phyloP scores from a whole-genome alignment of 257 asterid species.

The Scutellaria minor region DNA sequence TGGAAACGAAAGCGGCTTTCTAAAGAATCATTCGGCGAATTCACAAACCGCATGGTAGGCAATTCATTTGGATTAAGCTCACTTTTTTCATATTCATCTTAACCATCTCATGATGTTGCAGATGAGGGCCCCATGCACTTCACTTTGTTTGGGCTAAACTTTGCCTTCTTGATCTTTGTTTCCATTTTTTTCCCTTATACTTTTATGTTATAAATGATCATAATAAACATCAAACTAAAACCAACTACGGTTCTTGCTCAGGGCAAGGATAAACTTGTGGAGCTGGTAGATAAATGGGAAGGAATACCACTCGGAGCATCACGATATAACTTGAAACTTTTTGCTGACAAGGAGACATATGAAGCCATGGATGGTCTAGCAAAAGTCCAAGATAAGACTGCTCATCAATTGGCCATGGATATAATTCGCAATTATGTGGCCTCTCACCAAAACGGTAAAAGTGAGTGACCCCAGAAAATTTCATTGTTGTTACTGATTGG shows the following conservation, averaged over 20 bases:
- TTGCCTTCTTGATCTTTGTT: too few species aligned
- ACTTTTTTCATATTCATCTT: not conserved
- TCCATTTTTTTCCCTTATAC: too few species aligned
- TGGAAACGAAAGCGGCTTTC: constrained; percentile 82
- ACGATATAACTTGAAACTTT: constrained; percentile 70
- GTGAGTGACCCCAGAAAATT: constrained; percentile 38
- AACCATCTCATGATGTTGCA: too few species aligned
- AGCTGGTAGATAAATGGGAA: constrained; percentile 79
- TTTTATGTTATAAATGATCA: not conserved
- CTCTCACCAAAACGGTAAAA: constrained; percentile 63
- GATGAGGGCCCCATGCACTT: too few species aligned
- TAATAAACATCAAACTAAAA: not conserved
- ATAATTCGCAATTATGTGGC: constrained; percentile 77
- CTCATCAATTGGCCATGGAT: constrained; percentile 88
- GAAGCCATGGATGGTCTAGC: constrained; percentile 68
- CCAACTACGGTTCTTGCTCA: constrained; percentile 32
- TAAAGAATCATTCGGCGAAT: constrained; percentile 88
- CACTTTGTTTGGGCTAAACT: too few species aligned
- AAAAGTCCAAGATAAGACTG: constrained; percentile 60
- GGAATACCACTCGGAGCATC: constrained; percentile 67
- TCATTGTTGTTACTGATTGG: constrained; percentile 44
- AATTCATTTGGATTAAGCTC: constrained; percentile 17
- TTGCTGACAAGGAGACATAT: constrained; percentile 76
- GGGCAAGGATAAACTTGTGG: constrained; percentile 85
- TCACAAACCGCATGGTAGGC: constrained; percentile 81